Base-by-base conservation (phyloP, 1,139 yeast species). In the Candida albicans region DNA sequence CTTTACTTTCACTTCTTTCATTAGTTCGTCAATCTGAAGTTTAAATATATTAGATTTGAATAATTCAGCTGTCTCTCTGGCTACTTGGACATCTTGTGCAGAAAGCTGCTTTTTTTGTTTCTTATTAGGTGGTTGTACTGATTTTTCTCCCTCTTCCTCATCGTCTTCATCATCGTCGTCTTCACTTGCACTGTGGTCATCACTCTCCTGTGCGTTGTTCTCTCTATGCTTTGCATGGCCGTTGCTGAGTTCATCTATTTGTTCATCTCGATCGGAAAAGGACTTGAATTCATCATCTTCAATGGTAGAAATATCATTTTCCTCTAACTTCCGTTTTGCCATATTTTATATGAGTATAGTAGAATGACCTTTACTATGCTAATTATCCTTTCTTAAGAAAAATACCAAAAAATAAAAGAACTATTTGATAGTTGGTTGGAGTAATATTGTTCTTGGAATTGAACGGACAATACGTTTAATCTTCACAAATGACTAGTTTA, bases 11-110 rank as follows among this genome's bases (percentile, higher is more conserved):
- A 91, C 78, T 62, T 90, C 97, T 52, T 81, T 79, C 57, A 93
- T 70, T 35, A 93, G 72, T 60, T 91, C 98, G 63, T 91, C 99
- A 44, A 91, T 90, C 67, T 93, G 96, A 46, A 93, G 70, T 64
- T 93, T 93, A 79, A 93, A 91, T 46, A 93, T 89, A 64, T 91
- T 91, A 11, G 96, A 89, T 59, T 90, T 89, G 79, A 91, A 93
- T 40, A 91, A 70, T 60, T 90, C 97, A 0, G 96, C 95, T 0
- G 98, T 87, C 61, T 91, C 97, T 55, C 96, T 75, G 0, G 97
- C 96, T 2, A 87, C 76, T 58, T 91, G 96, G 38, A 91, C 82
- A 47, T 93, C 96, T 55, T 88, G 93, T 1, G 96, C 88, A 0
- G 89, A 74, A 30, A 82, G 64, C 52, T 69, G 73, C 43, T 65